These are phyloP conservation scores for Falciphora oryzae DNA, from an alignment of 2,329 filamentous ascomycete species.

Conservation along the genomic window DNA sequence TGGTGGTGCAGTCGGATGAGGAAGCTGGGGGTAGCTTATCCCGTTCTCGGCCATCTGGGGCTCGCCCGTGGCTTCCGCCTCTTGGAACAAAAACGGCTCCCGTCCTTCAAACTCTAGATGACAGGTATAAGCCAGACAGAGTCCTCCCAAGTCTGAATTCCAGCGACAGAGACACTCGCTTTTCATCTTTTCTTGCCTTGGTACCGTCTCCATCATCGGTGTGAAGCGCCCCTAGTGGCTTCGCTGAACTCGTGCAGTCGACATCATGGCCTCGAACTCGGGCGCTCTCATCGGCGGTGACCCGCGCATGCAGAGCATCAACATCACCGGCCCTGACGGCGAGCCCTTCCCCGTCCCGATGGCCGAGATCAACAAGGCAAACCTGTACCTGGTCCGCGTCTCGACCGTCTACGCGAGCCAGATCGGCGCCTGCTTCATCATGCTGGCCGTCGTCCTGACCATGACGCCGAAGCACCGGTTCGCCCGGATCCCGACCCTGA, in stretches of 20 bases:
- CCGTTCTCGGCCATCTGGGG: too few species aligned
- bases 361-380: constrained; percentile 11
- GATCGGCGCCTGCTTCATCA: constrained; percentile 41
- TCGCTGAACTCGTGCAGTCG: neutral
- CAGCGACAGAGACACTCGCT: neutral
- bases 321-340: neutral
- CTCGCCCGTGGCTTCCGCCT: neutral
- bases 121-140: neutral
- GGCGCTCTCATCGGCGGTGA: neutral
- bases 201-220: too few species aligned
- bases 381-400: constrained; percentile 4
- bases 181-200: neutral
- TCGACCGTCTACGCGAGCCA: constrained; percentile 18
- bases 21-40: neutral
- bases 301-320: constrained; percentile 6
- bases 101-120: neutral
- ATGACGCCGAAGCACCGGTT: constrained; percentile 64
- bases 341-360: constrained; percentile 12
- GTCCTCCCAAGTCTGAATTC: neutral
- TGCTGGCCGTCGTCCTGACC: constrained; percentile 59
- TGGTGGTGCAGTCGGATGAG: neutral
- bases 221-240: too few species aligned
- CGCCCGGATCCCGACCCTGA: constrained; percentile 54
- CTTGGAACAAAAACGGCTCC: neutral
- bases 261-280: neutral